Conservation (phyloP, 768 basidiomycete species). For the Psilocybe azurescens region DNA sequence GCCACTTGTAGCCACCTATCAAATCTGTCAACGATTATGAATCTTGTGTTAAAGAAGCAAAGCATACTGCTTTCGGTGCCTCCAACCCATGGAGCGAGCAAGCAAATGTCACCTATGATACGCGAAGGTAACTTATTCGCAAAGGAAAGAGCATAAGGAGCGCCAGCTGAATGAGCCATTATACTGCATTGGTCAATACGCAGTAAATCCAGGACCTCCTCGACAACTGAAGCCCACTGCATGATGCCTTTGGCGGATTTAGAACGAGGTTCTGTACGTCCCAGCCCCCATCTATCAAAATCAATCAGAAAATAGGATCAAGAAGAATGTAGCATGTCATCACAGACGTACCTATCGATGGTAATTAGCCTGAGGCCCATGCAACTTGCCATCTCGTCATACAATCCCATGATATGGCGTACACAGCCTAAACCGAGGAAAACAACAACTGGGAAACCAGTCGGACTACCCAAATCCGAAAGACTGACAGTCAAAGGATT, state of each 20-base stretch:
- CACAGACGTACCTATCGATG: slow-evolving; percentile 75
- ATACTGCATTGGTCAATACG: slow-evolving; percentile 82
- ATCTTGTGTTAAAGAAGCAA: slow-evolving; percentile 20
- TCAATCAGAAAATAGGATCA: slow-evolving; percentile 6
- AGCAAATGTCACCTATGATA: slow-evolving; percentile 82
- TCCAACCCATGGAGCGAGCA: slow-evolving; percentile 97
- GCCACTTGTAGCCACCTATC: slow-evolving; percentile 89
- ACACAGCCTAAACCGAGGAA: slow-evolving; percentile 96
- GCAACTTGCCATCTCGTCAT: slow-evolving; percentile 94
- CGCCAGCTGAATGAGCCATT: slow-evolving; percentile 95
- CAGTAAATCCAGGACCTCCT: slow-evolving; percentile 86
- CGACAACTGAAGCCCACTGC: slow-evolving; percentile 91
- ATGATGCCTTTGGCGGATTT: slow-evolving; percentile 79
- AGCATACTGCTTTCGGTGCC: slow-evolving; percentile 82
- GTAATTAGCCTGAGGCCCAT: slow-evolving; percentile 89
- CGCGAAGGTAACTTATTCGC: slow-evolving; percentile 77
- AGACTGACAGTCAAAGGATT: slow-evolving; percentile 84
- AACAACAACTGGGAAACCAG: slow-evolving; percentile 88
- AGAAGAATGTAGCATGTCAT: background rate
- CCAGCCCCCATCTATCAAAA: slow-evolving; percentile 83
- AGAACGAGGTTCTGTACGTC: slow-evolving; percentile 77
- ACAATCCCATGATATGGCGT: slow-evolving; percentile 91
- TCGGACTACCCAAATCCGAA: slow-evolving; percentile 88
- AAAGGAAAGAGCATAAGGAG: slow-evolving; percentile 91
- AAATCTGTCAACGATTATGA: slow-evolving; percentile 6